Percentiles rank a stretch among this genome's conserved stretches.
These are phyloP conservation scores for Rasamsonia emersonii DNA, from an alignment of 2,329 filamentous ascomycete species.

Conservation along the genomic window DNA sequence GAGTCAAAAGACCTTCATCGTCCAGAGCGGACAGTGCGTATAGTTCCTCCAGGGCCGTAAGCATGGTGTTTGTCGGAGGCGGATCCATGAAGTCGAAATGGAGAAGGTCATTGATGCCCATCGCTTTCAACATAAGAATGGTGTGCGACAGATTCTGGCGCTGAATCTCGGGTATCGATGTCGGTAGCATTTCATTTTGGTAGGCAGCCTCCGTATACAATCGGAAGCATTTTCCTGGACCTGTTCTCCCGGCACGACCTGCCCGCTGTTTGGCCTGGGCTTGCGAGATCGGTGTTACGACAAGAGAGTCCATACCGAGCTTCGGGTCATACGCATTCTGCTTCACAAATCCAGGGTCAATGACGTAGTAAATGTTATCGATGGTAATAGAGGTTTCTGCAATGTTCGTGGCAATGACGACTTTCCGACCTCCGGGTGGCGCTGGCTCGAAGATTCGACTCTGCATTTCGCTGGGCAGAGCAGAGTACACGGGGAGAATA, in stretches of 20 bases:
- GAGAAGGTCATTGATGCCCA: slow-evolving; percentile 96
- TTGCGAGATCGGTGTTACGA: slow-evolving; percentile 93
- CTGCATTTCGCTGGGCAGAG: slow-evolving; percentile 86
- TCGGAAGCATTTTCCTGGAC: slow-evolving; percentile 91
- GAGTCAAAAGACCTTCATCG: slow-evolving; percentile 87
- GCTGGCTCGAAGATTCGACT: slow-evolving; percentile 91
- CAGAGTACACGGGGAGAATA: slow-evolving; percentile 92
- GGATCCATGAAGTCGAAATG: slow-evolving; percentile 99
- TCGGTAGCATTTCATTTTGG: slow-evolving; percentile 94
- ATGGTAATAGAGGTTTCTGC: slow-evolving; percentile 97
- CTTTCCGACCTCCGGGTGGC: slow-evolving; percentile 75
- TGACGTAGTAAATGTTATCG: slow-evolving; percentile 93
- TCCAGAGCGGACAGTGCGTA: slow-evolving; percentile 88
- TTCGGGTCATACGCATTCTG: slow-evolving; percentile 96
- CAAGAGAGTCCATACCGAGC: slow-evolving; percentile 91
- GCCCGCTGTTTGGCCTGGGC: slow-evolving; percentile 93
- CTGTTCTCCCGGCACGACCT: slow-evolving; percentile 85
- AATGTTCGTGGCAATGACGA: slow-evolving; percentile 97
- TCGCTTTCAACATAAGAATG: slow-evolving; percentile 95
- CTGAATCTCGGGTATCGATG: slow-evolving; percentile 93
- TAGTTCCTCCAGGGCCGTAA: slow-evolving; percentile 88
- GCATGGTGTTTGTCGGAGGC: slow-evolving; percentile 93
- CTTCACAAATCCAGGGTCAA: slow-evolving; percentile 96
- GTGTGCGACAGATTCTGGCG: slow-evolving; percentile 86
- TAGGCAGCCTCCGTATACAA: slow-evolving; percentile 93